Evolutionary conservation across 148 eudicot species (phyloP), one percentile per base, ranked within the genome.

Genomic region (Rhododendron molle): DNA sequence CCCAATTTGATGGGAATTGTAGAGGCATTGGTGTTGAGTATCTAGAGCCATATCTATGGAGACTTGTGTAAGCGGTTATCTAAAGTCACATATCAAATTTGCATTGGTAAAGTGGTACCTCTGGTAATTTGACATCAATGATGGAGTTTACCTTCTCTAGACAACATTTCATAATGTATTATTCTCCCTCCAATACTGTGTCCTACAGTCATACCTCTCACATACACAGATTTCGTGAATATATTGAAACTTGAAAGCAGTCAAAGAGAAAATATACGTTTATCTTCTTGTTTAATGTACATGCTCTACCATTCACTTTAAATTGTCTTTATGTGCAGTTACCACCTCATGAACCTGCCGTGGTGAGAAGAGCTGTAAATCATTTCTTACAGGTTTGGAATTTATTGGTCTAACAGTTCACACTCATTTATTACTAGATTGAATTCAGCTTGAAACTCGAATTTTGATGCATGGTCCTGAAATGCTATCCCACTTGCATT

Each of bases 261-360:
- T 26, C 18, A 30, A 40, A 28, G 46, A 74, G 47, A 74, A 18
- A 72, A 7, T 28, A 38, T 18, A 26, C 13, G n/a, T 4, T 74
- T 52, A 20, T 21, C n/a, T 16, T 4, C 43, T 83, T 71, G 10
- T 28, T 56, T 23, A 40, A 12, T 44, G 3, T 50, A 32, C 40
- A 87, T 71, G 52, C 76, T 73, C 21, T 77, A 9, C 83, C 6
- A 36, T 9, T 49, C 65, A 21, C 78, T 86, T 82, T 80, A n/a
- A 49, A 23, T 80, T 38, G 13, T 40, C 77, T 52, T 47, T 1
- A 50, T 28, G 28, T 91, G 92, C 93, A 97, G 99, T 90, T 97
- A 85, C 93, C 94, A 81, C 98, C 98, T 80, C 98, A 97, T 69
- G 99, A 97, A 83, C 93, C 99, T 89, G 89, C 90, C 8, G 94